Percentiles rank a stretch among this genome's conserved stretches.
These are phyloP conservation scores for Hagleromyces aurorensis DNA, from an alignment of 805 yeast genomes.

Conservation along the genomic window DNA sequence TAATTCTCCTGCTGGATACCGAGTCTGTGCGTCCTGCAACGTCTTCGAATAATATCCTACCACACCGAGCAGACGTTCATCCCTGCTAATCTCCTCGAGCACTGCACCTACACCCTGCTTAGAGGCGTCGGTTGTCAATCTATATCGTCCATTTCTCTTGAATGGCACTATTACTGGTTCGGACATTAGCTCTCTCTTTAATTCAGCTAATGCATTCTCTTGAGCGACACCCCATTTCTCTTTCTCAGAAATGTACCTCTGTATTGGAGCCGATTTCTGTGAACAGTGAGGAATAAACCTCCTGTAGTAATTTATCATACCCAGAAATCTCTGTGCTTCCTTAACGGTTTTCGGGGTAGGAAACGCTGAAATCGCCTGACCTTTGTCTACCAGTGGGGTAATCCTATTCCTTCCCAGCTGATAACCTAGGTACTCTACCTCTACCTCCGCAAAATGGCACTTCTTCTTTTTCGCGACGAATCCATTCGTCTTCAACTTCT, in stretches of 20 bases:
- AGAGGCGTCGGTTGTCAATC: slow-evolving; percentile 3
- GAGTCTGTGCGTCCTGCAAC: slow-evolving; percentile 6
- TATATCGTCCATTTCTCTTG: neutral
- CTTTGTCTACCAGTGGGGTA: slow-evolving; percentile 10
- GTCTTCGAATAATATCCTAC: slow-evolving; percentile 10
- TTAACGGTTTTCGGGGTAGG: slow-evolving; percentile 8
- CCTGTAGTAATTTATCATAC: slow-evolving; percentile 13
- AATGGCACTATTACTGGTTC: slow-evolving; percentile 4
- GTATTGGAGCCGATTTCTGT: slow-evolving; percentile 6
- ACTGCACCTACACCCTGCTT: slow-evolving; percentile 13
- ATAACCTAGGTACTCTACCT: slow-evolving; percentile 12
- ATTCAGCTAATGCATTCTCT: slow-evolving; percentile 1
- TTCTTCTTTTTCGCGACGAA: slow-evolving; percentile 12
- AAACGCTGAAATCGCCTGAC: slow-evolving; percentile 9
- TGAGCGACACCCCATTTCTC: slow-evolving; percentile 2
- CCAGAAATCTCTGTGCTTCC: slow-evolving; percentile 14
- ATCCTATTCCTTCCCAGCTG: slow-evolving; percentile 5
- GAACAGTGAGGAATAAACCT: slow-evolving; percentile 12
- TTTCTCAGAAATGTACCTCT: slow-evolving; percentile 5
- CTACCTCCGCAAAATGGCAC: slow-evolving; percentile 6
- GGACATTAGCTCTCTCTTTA: slow-evolving; percentile 1
- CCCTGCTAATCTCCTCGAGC: slow-evolving; percentile 7
- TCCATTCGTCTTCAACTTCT: slow-evolving; percentile 1
- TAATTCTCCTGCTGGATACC: slow-evolving; percentile 11
- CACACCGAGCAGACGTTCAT: slow-evolving; percentile 6